Evolutionary conservation across 257 asterid species (phyloP).

Genomic region (Nicotiana paniculata): DNA sequence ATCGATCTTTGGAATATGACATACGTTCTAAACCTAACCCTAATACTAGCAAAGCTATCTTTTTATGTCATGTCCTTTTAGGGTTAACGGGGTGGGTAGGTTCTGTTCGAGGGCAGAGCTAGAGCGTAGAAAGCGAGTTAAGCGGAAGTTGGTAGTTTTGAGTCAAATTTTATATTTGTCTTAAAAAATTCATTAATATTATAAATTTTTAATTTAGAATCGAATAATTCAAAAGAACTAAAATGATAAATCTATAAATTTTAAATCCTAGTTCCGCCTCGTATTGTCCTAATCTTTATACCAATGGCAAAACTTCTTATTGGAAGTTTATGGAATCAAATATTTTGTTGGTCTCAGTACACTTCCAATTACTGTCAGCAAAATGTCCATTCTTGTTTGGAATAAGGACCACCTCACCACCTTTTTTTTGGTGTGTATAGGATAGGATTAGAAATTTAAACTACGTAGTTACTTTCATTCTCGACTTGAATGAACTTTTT

Average conservation of each 20-base stretch:
- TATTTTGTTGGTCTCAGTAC: background rate
- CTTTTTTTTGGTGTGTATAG: background rate
- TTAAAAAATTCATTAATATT: too few relatives aligned
- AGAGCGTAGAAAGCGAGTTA: too few relatives aligned
- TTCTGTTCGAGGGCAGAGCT: too few relatives aligned
- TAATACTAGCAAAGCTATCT: background rate
- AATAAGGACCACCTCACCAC: constrained; percentile 1
- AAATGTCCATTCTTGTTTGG: background rate
- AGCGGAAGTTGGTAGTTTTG: too few relatives aligned
- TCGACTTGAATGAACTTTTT: background rate
- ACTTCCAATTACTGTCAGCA: background rate
- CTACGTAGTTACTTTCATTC: background rate
- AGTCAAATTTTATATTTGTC: too few relatives aligned
- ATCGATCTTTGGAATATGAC: background rate
- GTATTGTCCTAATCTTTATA: background rate
- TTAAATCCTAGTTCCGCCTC: too few relatives aligned
- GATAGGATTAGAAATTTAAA: background rate
- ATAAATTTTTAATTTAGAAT: too few relatives aligned
- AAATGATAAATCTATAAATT: too few relatives aligned
- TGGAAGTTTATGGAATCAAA: background rate
- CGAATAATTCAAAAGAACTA: too few relatives aligned
- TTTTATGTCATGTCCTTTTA: background rate
- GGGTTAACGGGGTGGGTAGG: background rate
- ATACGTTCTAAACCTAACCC: background rate
- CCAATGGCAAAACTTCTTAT: background rate